Percentiles rank a stretch among this genome's conserved stretches.
phyloP scores from a whole-genome alignment of 768 basidiomycete genomes.

The Tephrocybe sp. region DNA sequence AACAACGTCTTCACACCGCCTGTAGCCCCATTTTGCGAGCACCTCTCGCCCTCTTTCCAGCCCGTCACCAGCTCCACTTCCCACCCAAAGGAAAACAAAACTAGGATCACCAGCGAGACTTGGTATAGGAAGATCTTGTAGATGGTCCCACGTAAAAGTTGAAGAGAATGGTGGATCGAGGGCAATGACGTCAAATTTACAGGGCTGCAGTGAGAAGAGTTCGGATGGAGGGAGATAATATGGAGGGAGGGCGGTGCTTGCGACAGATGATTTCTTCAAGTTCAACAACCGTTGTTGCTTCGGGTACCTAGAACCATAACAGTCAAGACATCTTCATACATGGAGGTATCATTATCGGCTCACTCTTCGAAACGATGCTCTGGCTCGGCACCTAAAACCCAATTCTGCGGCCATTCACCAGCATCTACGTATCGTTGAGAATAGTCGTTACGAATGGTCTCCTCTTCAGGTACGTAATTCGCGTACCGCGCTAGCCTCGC shows the following conservation, averaged over 20 bases:
- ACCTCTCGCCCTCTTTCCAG: slow-evolving; percentile 90
- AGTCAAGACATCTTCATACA: slow-evolving; percentile 4
- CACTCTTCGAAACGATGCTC: slow-evolving; percentile 94
- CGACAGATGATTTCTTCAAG: slow-evolving; percentile 80
- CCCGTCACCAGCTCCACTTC: slow-evolving; percentile 85
- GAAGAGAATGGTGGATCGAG: slow-evolving; percentile 90
- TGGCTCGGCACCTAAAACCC: slow-evolving; percentile 86
- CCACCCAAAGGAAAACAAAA: slow-evolving; percentile 96
- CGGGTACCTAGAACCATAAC: slow-evolving; percentile 67
- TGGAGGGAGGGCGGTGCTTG: slow-evolving; percentile 68
- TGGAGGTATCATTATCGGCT: slow-evolving; percentile 30
- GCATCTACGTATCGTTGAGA: slow-evolving; percentile 87
- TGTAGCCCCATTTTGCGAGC: slow-evolving; percentile 91
- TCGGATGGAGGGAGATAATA: slow-evolving; percentile 66
- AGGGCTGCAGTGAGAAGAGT: slow-evolving; percentile 53
- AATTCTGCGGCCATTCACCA: slow-evolving; percentile 93
- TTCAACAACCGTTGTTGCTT: slow-evolving; percentile 85
- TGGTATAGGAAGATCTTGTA: slow-evolving; percentile 81
- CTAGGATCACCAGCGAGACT: slow-evolving; percentile 86
- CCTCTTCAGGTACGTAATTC: slow-evolving; percentile 91
- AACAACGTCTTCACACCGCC: slow-evolving; percentile 96
- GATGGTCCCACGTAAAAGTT: slow-evolving; percentile 81
- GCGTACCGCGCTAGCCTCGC: slow-evolving; percentile 67
- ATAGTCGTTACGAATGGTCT: slow-evolving; percentile 96
- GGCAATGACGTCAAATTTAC: slow-evolving; percentile 89